Base-by-base conservation (phyloP, 257 asterid genomes). In the Nicotiana obtusifolia region DNA sequence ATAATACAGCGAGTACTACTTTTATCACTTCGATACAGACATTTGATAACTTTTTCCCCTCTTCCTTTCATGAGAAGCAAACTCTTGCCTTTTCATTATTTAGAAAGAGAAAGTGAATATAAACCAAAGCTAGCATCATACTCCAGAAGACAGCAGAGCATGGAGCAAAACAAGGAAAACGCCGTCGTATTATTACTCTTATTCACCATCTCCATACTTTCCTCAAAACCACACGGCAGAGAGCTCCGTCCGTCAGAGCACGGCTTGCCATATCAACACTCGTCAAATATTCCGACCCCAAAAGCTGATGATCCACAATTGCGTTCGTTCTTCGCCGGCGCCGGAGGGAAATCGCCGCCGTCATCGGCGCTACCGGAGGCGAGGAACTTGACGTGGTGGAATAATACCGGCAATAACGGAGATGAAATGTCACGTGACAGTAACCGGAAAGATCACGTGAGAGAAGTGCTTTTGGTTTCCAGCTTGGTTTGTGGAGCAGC, bases 361-460 rank as follows among this genome's bases (percentile, higher is more conserved):
- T 24, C 91, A 2, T 86, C 87, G 76, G 78, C 88, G 86, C 85
- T 91, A 57, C 97, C 98, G 2, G 94, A 89, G 88, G 98, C 94
- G 30, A 89, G 85, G 86, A 93, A 94, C 37, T 73, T 91, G 17
- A 84, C 85, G 61, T 88, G 88, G 94, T 73, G 90, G 89, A 44
- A 53, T 1, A 35, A 80, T 84, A 84, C 76, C 62, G 85, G 84
- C 53, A 77, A 47, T 82, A 78, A 49, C 24, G 54, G 54, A 68
- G 37, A 37, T n/a, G 10, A 35, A 19, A 87, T 62, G 30, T 81
- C 92, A 41, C 90, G 86, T 41, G 91, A 64, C 73, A 54, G 1
- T 11, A 41, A 3, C 1, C 7, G 10, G 2, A 71, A 30, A 49
- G 56, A 19, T 49, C 83, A 65, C 1, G 52, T 80, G 53, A 80